Percentiles rank a stretch among this genome's conserved stretches.
phyloP scores from a whole-genome alignment of 139 green algal species.

The Picochlorum costavermella region DNA sequence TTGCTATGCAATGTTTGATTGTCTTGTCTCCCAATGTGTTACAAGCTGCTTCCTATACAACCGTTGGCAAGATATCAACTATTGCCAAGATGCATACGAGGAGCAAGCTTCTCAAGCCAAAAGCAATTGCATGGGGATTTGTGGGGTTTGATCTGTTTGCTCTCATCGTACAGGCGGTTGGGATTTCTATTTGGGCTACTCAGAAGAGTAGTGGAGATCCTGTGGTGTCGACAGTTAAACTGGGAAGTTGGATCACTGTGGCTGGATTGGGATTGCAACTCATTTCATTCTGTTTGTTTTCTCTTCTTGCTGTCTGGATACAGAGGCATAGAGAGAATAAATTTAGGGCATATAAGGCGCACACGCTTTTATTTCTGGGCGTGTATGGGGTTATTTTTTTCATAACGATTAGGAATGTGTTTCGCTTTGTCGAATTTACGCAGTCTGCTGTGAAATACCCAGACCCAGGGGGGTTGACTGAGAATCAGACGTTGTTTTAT shows the following conservation, averaged over 20 bases:
- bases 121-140: conserved; percentile 5
- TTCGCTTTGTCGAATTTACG: conserved; percentile 9
- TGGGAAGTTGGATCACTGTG: conserved; percentile 11
- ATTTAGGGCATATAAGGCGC: neutral
- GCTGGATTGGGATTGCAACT: conserved; percentile 7
- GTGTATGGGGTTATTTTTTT: conserved; percentile 8
- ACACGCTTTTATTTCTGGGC: conserved; percentile 2
- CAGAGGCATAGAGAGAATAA: conserved; percentile 3
- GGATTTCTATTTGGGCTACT: conserved; percentile 9
- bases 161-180: conserved; percentile 8
- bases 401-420: conserved; percentile 7
- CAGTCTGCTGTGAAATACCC: conserved; percentile 3
- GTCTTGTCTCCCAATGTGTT: conserved; percentile 8
- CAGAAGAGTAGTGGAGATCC: conserved; percentile 2
- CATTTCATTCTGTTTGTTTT: conserved; percentile 7
- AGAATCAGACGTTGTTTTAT: conserved; percentile 11
- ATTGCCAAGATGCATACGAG: neutral
- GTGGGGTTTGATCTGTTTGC: conserved; percentile 2
- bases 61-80: conserved; percentile 2
- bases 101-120: neutral
- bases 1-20: conserved; percentile 6
- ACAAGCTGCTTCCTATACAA: conserved; percentile 4
- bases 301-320: conserved; percentile 6
- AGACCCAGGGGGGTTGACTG: conserved; percentile 1
- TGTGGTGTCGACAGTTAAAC: neutral